Evolutionary conservation across 2,329 filamentous ascomycete species (phyloP).

Genomic region (Rachicladosporium sp.): DNA sequence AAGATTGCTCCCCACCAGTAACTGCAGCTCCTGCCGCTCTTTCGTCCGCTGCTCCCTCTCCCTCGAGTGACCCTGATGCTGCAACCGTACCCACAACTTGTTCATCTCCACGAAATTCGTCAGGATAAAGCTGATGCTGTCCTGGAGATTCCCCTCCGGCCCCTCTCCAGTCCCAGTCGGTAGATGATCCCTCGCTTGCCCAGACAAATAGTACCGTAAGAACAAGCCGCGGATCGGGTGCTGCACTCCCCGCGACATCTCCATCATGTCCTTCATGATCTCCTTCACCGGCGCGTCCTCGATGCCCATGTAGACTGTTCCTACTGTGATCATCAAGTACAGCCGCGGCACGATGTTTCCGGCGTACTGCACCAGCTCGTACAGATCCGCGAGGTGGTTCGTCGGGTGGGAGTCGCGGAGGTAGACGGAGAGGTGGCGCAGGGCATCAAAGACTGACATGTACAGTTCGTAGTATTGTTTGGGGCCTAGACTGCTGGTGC

Average conservation of each 20-base stretch:
- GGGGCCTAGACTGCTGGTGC: slow-evolving; percentile 90
- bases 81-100: slow-evolving; percentile 94
- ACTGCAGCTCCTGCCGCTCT: slow-evolving; percentile 86
- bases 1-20: slow-evolving; percentile 92
- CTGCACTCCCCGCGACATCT: slow-evolving; percentile 97
- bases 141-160: slow-evolving; percentile 87
- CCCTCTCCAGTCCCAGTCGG: slow-evolving; percentile 75
- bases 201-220: slow-evolving; percentile 87
- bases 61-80: slow-evolving; percentile 92
- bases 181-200: slow-evolving; percentile 81
- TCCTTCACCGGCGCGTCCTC: slow-evolving; percentile 97
- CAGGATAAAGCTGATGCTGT: slow-evolving; percentile 94
- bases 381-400: slow-evolving; percentile 94
- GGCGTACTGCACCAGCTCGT: slow-evolving; percentile 95
- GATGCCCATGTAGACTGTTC: slow-evolving; percentile 97
- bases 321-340: slow-evolving; percentile 98
- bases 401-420: slow-evolving; percentile 94
- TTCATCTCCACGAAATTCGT: slow-evolving; percentile 99
- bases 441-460: slow-evolving; percentile 96
- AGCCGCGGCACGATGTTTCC: slow-evolving; percentile 93
- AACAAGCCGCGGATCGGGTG: slow-evolving; percentile 94
- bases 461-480: slow-evolving; percentile 99
- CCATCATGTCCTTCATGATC: slow-evolving; percentile 99
- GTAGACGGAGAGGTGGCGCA: slow-evolving; percentile 92
- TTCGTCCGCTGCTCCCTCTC: slow-evolving; percentile 88